Evolutionary conservation across 2,329 filamentous ascomycete species (phyloP).

Genomic region (Hyphodiscus sp.): DNA sequence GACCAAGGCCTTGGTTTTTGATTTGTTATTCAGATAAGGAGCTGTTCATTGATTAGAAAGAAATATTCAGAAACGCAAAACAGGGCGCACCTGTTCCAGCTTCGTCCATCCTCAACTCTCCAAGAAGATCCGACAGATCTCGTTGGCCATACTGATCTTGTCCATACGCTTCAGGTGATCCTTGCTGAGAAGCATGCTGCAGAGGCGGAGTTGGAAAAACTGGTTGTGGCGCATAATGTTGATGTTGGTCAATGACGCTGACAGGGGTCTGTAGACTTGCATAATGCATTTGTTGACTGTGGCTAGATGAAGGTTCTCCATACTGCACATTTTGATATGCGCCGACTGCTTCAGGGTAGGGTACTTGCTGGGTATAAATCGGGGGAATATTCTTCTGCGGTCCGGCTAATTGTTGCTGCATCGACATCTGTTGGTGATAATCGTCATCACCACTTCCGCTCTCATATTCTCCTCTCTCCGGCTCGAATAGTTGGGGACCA

Average conservation of each 20-base stretch:
- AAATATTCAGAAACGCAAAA: constrained; percentile 2
- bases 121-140: constrained; percentile 73
- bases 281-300: constrained; percentile 46
- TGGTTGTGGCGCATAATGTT: constrained; percentile 41
- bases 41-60: constrained; percentile 42
- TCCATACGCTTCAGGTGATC: constrained; percentile 47
- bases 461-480: constrained; percentile 39
- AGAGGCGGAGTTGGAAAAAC: constrained; percentile 49
- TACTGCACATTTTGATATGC: constrained; percentile 35
- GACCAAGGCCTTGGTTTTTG: constrained; percentile 39
- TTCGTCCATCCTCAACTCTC: constrained; percentile 81
- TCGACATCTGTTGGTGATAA: constrained; percentile 48
- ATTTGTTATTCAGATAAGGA: constrained; percentile 71
- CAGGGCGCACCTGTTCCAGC: constrained; percentile 67
- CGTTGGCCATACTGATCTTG: constrained; percentile 61
- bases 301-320: constrained; percentile 35
- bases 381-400: constrained; percentile 32
- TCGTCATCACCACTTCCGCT: constrained; percentile 39
- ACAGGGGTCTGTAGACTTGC: constrained; percentile 44
- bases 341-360: constrained; percentile 38
- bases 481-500: constrained; percentile 40
- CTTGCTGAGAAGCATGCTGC: constrained; percentile 25
- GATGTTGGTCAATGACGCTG: constrained; percentile 44
- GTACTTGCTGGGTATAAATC: constrained; percentile 43
- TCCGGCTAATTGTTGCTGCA: constrained; percentile 38